Base-by-base conservation (phyloP, 1,284 basidiomycete genomes). In the Trichosporon ovoides region DNA sequence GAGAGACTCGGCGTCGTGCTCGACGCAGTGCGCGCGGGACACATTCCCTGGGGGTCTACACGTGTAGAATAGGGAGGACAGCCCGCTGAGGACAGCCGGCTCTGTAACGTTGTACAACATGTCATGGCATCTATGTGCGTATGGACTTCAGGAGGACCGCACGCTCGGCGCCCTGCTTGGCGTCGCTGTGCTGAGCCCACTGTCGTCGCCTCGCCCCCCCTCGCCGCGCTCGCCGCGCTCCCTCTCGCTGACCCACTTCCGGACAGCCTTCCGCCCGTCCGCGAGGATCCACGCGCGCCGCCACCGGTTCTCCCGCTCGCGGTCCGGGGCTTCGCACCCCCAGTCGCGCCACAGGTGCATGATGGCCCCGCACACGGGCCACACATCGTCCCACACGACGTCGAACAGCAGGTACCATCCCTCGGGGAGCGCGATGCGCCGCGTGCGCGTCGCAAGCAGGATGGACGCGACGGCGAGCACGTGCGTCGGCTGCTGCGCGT, bases 371-470 rank as follows among this genome's bases (percentile, higher is more conserved):
- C 86, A 86, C 14, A 90, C 84, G 61, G 81, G 84, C 85, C 87
- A 88, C 38, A 94, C 80, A 67, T 94, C 91, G 57, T 91, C 88
- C 83, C 84, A 88, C 1, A 84, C 81, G 0, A 87, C 87, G 69
- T 95, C 91, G 68, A 95, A 95, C 2, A 95, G 80, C 53, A 88
- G 84, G 85, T 87, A 92, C 91, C 91, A 95, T n/a, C 81, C 78
- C 1, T 84, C 83, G 0, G 91, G 91, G 1, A 94, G 80, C 0
- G 88, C 74, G 22, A 93, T 84, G n/a, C 79, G 79, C 12, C 87
- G 76, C 52, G 87, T 81, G 5, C 89, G 83, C 10, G 83, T 83
- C 0, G 88, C 82, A 38, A 94, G 83, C 37, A 91, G 80, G 56
- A 95, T 92, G 2, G 88, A 84, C 0, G 91, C 87, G 69, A 88